Percentiles rank a stretch among this genome's conserved stretches.
Conservation (phyloP, 495 filamentous ascomycete genomes). For the Mytilinidion resinicola region DNA sequence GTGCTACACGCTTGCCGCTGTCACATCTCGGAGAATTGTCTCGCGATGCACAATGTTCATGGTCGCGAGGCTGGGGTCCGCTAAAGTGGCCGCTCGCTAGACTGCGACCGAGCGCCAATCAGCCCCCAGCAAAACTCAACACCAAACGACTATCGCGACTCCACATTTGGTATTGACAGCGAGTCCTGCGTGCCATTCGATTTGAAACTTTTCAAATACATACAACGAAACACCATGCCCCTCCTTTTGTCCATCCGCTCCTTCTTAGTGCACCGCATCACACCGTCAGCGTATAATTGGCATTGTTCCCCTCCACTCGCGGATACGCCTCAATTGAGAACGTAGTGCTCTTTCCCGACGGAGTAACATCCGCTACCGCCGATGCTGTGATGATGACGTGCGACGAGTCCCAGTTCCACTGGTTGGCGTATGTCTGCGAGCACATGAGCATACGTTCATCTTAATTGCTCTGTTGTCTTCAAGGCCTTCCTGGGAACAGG, state of each 20-base stretch:
- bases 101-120: background rate
- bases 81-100: background rate
- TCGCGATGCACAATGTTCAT: background rate
- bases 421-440: conserved; percentile 41
- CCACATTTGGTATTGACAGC: background rate
- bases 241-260: no score
- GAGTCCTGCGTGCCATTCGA: background rate
- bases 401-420: conserved; percentile 46
- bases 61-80: background rate
- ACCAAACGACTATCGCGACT: conserved; percentile 3
- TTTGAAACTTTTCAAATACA: no score
- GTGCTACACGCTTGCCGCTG: background rate
- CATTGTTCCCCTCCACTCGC: conserved; percentile 38
- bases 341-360: conserved; percentile 39
- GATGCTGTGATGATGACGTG: conserved; percentile 42
- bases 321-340: conserved; percentile 53
- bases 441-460: background rate
- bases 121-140: background rate
- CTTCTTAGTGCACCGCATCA: background rate
- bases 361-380: conserved; percentile 43
- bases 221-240: no score
- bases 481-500: no score
- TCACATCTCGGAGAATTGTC: background rate
- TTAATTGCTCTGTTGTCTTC: background rate
- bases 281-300: conserved; percentile 46